Evolutionary conservation across 495 filamentous ascomycete genomes (phyloP), one percentile per base, ranked within the genome.

Genomic region (Hypoxylon perforatum): DNA sequence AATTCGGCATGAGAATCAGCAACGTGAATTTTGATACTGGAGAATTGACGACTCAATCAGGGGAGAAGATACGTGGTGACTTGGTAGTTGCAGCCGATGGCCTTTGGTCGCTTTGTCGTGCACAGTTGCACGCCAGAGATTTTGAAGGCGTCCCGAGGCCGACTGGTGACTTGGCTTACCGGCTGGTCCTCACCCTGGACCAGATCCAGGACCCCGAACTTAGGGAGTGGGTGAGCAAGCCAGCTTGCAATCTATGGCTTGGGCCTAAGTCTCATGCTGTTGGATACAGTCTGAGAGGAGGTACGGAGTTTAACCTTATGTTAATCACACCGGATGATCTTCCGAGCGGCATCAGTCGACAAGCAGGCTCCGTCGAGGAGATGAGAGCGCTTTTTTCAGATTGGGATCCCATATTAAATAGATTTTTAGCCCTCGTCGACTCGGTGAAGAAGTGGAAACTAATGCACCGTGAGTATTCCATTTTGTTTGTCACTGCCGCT

Each of bases 161-260:
- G 17, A 86, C 85, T 0, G 86, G 86, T 4, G 84, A 88, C 48
- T 65, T 84, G 17, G 85, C 85, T 2, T 88, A 87, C 63, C 80
- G 86, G 5, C 76, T 85, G 39, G 64, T 86, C 7, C 70, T 88
- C 9, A 79, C 76, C 12, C 67, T 75, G 3, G 73, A 79, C 21
- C 74, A 84, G 64, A 67, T 79, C 23, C 72, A 73, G 4, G 78
- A 86, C 46, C 75, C 78, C 0, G 78, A 79, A 12, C 62, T 86
- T 1, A 67, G 62, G 6, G 69, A 82, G 39, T 77, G 82, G 69
- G 76, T 87, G 0, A 50, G 71, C 4, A 77, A 85, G 19, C 83
- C 87, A 0, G 80, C 78, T 6, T 83, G 87, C 3, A 84, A 89
- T 59, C 85, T 89, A 63, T 92, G 90, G 90, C 70, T 90, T 19